Evolutionary conservation across 73 alveolate species (phyloP).

Genomic region (Uronychia binucleata): DNA sequence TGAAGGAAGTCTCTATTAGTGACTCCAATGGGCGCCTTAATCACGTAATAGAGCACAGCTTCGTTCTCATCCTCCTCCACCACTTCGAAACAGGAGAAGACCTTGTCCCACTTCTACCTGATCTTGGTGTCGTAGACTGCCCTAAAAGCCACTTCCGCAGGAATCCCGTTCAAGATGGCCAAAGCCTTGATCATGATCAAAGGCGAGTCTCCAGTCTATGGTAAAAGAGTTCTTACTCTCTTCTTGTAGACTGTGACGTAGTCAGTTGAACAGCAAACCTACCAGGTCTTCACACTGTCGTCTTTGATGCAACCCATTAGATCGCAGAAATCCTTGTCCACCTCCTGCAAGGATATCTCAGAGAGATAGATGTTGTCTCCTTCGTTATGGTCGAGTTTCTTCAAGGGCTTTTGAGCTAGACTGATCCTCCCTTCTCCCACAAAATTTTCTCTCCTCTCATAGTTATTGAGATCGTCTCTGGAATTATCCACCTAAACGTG

Average conservation of each 20-base stretch:
- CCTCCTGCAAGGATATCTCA: background rate
- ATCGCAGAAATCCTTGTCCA: constrained; percentile 44
- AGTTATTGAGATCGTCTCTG: no score
- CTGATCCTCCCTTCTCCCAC: constrained; percentile 1
- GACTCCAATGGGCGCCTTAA: constrained; percentile 84
- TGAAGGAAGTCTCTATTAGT: constrained; percentile 91
- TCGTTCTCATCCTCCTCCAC: constrained; percentile 64
- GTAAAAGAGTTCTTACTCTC: background rate
- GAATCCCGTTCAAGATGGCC: constrained; percentile 31
- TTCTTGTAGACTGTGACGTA: constrained; percentile 29
- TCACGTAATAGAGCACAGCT: constrained; percentile 75
- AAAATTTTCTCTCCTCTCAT: no score
- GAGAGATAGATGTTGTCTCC: constrained; percentile 1
- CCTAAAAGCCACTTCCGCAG: constrained; percentile 26
- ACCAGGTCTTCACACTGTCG: constrained; percentile 47
- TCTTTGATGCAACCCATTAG: constrained; percentile 27
- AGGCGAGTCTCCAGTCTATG: constrained; percentile 45
- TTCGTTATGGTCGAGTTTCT: background rate
- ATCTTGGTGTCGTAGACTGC: constrained; percentile 35
- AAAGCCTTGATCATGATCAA: constrained; percentile 48
- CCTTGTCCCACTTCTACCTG: constrained; percentile 59
- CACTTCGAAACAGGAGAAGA: constrained; percentile 52
- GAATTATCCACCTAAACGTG: background rate
- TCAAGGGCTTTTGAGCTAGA: background rate
- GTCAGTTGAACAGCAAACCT: constrained; percentile 7